phyloP scores from a whole-genome alignment of 129 eudicot genomes.

The Tagetes patula region DNA sequence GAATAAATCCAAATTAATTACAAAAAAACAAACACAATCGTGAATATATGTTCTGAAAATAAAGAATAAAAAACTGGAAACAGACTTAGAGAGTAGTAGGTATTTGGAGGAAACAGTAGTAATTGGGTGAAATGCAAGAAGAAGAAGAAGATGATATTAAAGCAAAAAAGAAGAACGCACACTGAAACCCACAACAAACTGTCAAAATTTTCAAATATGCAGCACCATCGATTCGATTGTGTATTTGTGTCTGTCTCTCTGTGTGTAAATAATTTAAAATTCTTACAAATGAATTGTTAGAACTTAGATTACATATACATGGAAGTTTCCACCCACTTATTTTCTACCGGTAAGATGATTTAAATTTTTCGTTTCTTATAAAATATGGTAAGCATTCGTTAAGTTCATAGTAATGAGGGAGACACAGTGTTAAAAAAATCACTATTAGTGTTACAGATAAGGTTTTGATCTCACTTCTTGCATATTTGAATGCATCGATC shows the following conservation, averaged over 20 bases:
- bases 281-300: slow-evolving; percentile 17
- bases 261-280: slow-evolving; percentile 7
- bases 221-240: too few relatives aligned
- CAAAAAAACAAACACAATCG: neutral
- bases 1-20: slow-evolving; percentile 20
- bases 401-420: too few relatives aligned
- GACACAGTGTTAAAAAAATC: too few relatives aligned
- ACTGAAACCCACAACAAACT: slow-evolving; percentile 38
- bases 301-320: slow-evolving; percentile 10
- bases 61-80: slow-evolving; percentile 12
- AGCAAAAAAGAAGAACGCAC: neutral
- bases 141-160: too few relatives aligned
- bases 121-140: slow-evolving; percentile 24
- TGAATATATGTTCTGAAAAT: neutral
- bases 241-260: too few relatives aligned
- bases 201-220: slow-evolving; percentile 13
- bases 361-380: neutral
- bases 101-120: slow-evolving; percentile 12
- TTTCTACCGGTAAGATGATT: slow-evolving; percentile 12
- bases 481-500: too few relatives aligned
- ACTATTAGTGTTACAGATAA: too few relatives aligned
- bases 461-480: too few relatives aligned
- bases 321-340: too few relatives aligned
- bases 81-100: too few relatives aligned
- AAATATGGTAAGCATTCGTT: too few relatives aligned